A percentile compares a stretch with the other conserved stretches of the same genome.
These are phyloP conservation scores for Pichia sp. DNA, from an alignment of 1,139 yeast species.

Conservation along the genomic window DNA sequence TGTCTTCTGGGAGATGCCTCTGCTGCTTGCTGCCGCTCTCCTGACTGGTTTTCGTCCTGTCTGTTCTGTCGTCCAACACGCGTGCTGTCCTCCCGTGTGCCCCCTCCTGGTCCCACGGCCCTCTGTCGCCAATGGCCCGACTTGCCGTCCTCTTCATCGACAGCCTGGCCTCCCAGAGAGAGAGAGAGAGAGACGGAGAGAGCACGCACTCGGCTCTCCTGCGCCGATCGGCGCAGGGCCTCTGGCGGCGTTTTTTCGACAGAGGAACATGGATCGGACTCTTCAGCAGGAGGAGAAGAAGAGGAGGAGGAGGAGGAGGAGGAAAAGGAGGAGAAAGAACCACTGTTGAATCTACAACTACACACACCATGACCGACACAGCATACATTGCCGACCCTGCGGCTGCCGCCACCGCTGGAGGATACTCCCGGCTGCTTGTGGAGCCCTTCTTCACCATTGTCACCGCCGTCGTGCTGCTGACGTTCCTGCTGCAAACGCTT, in stretches of 20 bases:
- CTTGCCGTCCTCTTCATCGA: not conserved
- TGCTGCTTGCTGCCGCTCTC: not conserved
- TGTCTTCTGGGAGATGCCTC: too few species aligned
- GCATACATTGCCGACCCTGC: not conserved
- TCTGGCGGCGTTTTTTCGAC: not conserved
- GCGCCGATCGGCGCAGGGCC: not conserved
- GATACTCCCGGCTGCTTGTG: not conserved
- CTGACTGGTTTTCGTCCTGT: too few species aligned
- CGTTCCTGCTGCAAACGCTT: slow-evolving; percentile 2
- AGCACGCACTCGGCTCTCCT: not conserved
- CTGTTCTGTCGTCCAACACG: not conserved
- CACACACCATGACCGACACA: too few species aligned
- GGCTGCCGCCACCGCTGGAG: too few species aligned
- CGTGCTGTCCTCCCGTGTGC: too few species aligned
- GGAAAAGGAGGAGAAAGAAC: not conserved
- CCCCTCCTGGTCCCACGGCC: not conserved
- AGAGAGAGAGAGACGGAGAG: too few species aligned
- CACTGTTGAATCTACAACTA: too few species aligned
- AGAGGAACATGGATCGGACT: too few species aligned
- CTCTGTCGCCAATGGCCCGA: not conserved
- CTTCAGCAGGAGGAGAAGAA: too few species aligned
- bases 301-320: not conserved
- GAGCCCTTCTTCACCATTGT: slow-evolving; percentile 5
- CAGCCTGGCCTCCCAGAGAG: not conserved
- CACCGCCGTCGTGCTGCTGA: not conserved